Base-by-base conservation (phyloP, 441 rosid genomes). In the Melastoma candidum region DNA sequence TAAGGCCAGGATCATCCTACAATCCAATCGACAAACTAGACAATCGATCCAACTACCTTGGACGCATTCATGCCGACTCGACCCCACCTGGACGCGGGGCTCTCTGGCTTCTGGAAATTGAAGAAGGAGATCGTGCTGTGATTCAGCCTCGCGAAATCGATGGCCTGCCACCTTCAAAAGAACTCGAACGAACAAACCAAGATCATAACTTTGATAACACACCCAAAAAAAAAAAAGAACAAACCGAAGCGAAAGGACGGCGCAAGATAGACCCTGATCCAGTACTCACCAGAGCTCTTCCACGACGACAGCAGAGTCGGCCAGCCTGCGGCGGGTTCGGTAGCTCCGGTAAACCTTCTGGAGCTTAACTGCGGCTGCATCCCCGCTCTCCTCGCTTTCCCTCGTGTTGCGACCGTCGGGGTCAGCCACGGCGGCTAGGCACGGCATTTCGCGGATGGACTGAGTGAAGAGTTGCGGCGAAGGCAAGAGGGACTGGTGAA, bases 311-410 rank as follows among this genome's bases (percentile, higher is more conserved):
- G 83, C 98, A 47, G 96, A 80, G 70, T 90, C 98, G 0, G 98
- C 96, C 61, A 90, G 55, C 58, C 84, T 66, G 17, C 98, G 96
- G 58, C 98, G 86, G 44, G 96, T 90, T 24, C 96, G 88, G 45
- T 90, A 85, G 69, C 98, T 72, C 69, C 96, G 65, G 59, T 87
- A 90, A 6, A 83, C 88, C 67, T 90, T 90, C 80, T 90, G 98
- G 29, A 90, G 44, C 73, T 71, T 77, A 63, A 85, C 80, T 2
- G 82, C 96, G 11, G 89, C 85, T 6, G 36, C 36, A 6, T 3
- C 36, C 3, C 36, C 36, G 36, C 7, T 29, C 36, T 29, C 36
- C 36, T 29, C 36, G 5, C 36, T 17, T 17, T 17, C 36, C 36
- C 36, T 29, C 36, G 36, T 3, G 36, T 29, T 29, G 5, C 7